A percentile compares a stretch with the other conserved stretches of the same genome.
Evolutionary conservation across 2,329 filamentous ascomycete genomes (phyloP).

Genomic region (Pseudopyricularia cyperi): DNA sequence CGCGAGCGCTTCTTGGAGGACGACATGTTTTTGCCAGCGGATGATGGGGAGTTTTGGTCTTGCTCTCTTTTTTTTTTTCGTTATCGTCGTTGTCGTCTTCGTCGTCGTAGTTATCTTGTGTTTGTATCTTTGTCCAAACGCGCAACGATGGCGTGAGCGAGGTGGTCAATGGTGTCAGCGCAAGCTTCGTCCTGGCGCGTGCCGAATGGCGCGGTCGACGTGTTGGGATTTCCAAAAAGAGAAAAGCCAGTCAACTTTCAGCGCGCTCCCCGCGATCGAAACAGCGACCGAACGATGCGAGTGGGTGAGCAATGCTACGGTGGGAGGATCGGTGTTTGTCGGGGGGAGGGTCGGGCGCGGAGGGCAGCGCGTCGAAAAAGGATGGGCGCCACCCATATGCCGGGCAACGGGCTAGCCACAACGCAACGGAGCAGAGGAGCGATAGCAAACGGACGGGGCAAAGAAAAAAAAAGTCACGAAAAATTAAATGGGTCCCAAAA

Average conservation of each 20-base stretch:
- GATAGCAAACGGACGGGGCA: neutral
- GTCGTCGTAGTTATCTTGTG: too few relatives aligned
- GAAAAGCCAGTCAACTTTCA: too few relatives aligned
- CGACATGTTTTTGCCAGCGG: constrained; percentile 20
- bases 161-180: too few relatives aligned
- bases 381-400: neutral
- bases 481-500: neutral
- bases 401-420: neutral
- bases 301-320: neutral
- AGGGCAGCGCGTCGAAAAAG: neutral
- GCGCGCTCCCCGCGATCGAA: neutral
- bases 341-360: neutral
- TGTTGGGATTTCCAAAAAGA: too few relatives aligned
- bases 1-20: constrained; percentile 38
- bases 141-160: too few relatives aligned
- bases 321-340: neutral
- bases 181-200: too few relatives aligned
- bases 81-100: too few relatives aligned
- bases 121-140: too few relatives aligned
- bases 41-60: too few relatives aligned
- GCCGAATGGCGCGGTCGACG: too few relatives aligned
- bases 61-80: neutral
- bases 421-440: too few relatives aligned
- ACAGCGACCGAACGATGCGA: neutral
- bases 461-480: neutral